Base-by-base conservation (phyloP, 148 eudicot genomes). In the Amaranthus palmeri region DNA sequence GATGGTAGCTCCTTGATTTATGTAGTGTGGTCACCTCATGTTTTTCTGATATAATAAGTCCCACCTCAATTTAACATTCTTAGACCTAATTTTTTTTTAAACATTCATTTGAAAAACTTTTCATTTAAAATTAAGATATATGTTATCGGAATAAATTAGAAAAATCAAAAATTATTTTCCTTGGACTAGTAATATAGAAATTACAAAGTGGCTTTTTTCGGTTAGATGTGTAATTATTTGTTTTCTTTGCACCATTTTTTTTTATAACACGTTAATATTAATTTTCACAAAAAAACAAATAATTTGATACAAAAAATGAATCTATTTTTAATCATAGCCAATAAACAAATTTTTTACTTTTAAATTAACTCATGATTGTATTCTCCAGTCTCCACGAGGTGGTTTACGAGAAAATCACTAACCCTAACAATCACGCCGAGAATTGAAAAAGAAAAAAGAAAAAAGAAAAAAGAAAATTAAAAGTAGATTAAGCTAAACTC, bases 351-450 rank as follows among this genome's bases (percentile, higher is more conserved):
- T 45, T 62, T 10, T 17, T 3, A 47, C 49, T 73, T 60, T 44
- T 13, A 44, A 61, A 68, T 61, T 36, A 41, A 65, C 65, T 48
- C 70, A 79, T 79, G 81, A 79, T 79, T 64, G 53, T 69, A 73
- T 55, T n/a, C n/a, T n/a, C n/a, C n/a, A n/a, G n/a, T 68, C 77
- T 74, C 81, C 78, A 79, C 77, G 77, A 74, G 74, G 66, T 74
- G 78, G 77, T 74, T 79, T 78, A 74, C 74, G 61, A 48, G 11
- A 61, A 78, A 46, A 54, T 57, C 72, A 63, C 78, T 73, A 50
- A 79, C 78, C 74, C 36, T 25, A 25, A 25, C 36, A 25, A 25
- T 70, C 81, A 79, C 78, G 81, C 71, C 67, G 69, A 56, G 45
- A 50, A 43, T 18, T 68, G 68, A 49, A 55, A 41, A 53, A 25